Evolutionary conservation across 345 rosid species (phyloP).

Genomic region (Geranium brycei): DNA sequence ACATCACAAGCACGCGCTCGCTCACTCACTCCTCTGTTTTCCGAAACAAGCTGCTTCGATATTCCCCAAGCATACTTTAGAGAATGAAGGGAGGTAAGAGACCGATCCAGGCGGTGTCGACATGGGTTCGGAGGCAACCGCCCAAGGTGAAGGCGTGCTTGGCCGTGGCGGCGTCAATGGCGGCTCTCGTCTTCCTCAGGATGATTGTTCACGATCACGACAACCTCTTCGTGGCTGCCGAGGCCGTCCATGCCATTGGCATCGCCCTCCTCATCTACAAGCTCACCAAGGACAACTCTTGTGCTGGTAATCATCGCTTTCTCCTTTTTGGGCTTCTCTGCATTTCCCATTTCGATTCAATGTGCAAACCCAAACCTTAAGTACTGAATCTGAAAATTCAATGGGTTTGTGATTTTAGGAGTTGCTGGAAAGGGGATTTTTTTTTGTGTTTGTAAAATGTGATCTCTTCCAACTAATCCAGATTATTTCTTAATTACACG

Average conservation of each 20-base stretch:
- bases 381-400: neutral
- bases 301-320: neutral
- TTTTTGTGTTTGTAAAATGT: neutral
- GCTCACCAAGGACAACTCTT: constrained; percentile 19
- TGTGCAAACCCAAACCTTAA: too few species aligned
- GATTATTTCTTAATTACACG: too few species aligned
- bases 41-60: neutral
- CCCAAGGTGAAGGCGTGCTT: constrained; percentile 53
- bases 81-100: constrained; percentile 43
- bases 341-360: too few species aligned
- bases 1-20: neutral
- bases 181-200: constrained; percentile 42
- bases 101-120: constrained; percentile 40
- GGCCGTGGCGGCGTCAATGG: constrained; percentile 40
- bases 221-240: constrained; percentile 66
- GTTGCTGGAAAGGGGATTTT: neutral
- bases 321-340: neutral
- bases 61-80: neutral
- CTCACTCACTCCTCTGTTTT: neutral
- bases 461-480: neutral
- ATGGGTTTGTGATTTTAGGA: neutral
- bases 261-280: constrained; percentile 67
- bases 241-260: constrained; percentile 63
- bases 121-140: constrained; percentile 76
- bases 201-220: constrained; percentile 65